These are phyloP conservation scores for Nevesoporus exiguus DNA, from an alignment of 768 basidiomycete genomes.

Conservation along the genomic window DNA sequence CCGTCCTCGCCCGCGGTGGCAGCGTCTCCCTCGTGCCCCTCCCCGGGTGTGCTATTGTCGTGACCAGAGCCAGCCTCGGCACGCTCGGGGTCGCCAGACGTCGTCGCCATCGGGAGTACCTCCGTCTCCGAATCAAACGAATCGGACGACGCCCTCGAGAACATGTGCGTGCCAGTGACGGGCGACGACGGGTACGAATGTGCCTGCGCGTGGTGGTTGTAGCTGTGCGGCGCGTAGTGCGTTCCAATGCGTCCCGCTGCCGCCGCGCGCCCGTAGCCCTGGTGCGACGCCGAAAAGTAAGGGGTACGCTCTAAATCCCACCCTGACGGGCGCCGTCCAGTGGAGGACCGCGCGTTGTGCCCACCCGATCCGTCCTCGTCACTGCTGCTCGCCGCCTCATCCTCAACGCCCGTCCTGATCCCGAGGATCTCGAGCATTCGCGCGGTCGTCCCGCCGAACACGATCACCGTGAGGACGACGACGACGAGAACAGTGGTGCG, in stretches of 20 bases:
- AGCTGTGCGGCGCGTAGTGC: slow-evolving; percentile 52
- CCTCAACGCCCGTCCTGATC: slow-evolving; percentile 91
- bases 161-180: slow-evolving; percentile 33
- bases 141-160: slow-evolving; percentile 74
- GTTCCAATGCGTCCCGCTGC: slow-evolving; percentile 47
- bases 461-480: slow-evolving; percentile 88
- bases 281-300: slow-evolving; percentile 29
- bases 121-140: slow-evolving; percentile 76
- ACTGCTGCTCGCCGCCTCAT: slow-evolving; percentile 66
- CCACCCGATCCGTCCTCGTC: slow-evolving; percentile 44
- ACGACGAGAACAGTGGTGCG: slow-evolving; percentile 93
- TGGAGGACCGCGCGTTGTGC: too few relatives aligned
- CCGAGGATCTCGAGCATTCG: slow-evolving; percentile 97
- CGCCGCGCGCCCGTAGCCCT: slow-evolving; percentile 22
- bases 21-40: neutral
- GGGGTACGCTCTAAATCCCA: slow-evolving; percentile 22
- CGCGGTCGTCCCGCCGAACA: slow-evolving; percentile 97
- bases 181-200: slow-evolving; percentile 9
- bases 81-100: slow-evolving; percentile 32
- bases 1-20: slow-evolving; percentile 57
- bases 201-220: slow-evolving; percentile 58
- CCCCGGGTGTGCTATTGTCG: neutral
- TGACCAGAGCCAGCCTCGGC: neutral
- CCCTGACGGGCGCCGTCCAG: too few relatives aligned
- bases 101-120: slow-evolving; percentile 70